These are phyloP conservation scores for Rhizoclosmatium globosum DNA, from an alignment of 192 early-diverging fungal genomes.

Conservation along the genomic window DNA sequence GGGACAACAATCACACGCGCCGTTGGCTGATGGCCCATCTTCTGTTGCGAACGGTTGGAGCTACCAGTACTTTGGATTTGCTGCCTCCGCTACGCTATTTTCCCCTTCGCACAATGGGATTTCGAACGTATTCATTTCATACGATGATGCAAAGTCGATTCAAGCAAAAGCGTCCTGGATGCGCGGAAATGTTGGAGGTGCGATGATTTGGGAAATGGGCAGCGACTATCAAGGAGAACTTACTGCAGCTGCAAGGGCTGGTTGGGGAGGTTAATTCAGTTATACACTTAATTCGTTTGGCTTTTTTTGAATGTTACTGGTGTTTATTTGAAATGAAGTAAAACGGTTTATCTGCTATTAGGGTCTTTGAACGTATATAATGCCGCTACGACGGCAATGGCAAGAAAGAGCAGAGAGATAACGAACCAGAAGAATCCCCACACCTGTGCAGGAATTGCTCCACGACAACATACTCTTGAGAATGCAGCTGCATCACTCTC, in stretches of 20 bases:
- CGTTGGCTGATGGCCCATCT: background rate
- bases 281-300: too few species aligned
- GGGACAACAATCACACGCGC: constrained; percentile 5
- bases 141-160: constrained; percentile 76
- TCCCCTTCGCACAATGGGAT: constrained; percentile 41
- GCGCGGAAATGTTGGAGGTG: background rate
- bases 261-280: background rate
- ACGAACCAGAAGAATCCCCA: constrained; percentile 95
- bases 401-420: constrained; percentile 82
- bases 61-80: constrained; percentile 57
- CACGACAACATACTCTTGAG: constrained; percentile 59
- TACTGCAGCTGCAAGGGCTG: background rate
- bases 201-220: constrained; percentile 15
- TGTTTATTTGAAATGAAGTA: too few species aligned
- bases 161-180: constrained; percentile 67
- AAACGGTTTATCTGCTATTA: too few species aligned
- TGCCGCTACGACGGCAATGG: constrained; percentile 79
- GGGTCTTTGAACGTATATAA: constrained; percentile 78
- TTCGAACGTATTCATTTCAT: constrained; percentile 68
- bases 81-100: constrained; percentile 65
- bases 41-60: constrained; percentile 61
- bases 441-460: constrained; percentile 79
- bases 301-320: too few species aligned
- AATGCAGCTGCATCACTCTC: constrained; percentile 93
- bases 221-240: constrained; percentile 5